These are phyloP conservation scores for Clarireedia sp. DNA, from an alignment of 2,329 filamentous ascomycete species.

Conservation along the genomic window DNA sequence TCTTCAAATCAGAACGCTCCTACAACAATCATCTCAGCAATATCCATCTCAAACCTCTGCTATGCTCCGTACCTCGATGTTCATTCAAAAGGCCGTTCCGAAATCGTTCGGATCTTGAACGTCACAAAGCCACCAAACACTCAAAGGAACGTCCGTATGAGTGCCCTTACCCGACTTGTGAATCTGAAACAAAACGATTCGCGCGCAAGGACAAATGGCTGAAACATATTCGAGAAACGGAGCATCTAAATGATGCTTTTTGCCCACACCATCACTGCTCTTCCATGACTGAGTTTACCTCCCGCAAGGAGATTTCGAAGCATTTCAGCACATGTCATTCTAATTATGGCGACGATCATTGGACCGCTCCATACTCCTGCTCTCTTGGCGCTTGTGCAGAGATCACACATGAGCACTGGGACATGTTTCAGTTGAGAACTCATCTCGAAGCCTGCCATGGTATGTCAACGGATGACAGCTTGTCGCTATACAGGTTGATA, in stretches of 20 bases:
- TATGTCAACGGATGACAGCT: background rate
- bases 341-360: background rate
- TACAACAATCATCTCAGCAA: constrained; percentile 3
- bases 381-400: constrained; percentile 1
- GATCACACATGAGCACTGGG: background rate
- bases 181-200: constrained; percentile 5
- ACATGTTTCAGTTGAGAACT: accelerated
- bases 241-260: constrained; percentile 12
- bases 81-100: constrained; percentile 5
- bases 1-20: background rate
- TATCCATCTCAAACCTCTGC: constrained; percentile 3
- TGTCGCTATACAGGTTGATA: too few species aligned
- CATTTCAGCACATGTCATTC: background rate
- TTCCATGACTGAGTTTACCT: background rate
- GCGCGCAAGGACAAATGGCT: constrained; percentile 11
- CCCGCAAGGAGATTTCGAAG: constrained; percentile 3
- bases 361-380: background rate
- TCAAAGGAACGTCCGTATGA: background rate
- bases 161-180: constrained; percentile 9
- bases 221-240: constrained; percentile 11
- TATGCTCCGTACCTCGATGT: constrained; percentile 2
- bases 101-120: constrained; percentile 3
- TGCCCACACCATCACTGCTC: constrained; percentile 10
- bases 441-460: background rate
- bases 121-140: constrained; percentile 5